Evolutionary conservation across 2,329 filamentous ascomycete species (phyloP), one percentile per base, ranked within the genome.

Genomic region (Podosphaera fusca): DNA sequence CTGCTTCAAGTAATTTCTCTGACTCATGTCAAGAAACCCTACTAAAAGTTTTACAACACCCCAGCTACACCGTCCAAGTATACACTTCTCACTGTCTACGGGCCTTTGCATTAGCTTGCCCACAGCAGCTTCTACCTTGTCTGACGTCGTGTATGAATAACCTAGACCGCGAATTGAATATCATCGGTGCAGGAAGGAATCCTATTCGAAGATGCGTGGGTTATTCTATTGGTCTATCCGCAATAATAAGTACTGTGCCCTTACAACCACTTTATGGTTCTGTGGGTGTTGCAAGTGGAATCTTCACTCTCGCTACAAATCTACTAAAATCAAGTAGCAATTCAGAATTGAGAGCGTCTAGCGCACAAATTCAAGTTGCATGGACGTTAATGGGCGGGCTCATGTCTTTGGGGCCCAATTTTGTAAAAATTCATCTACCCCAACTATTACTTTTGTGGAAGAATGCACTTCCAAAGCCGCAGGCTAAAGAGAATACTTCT

Each of bases 81-180:
- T 85, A 92, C 64, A 83, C 87, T 1, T 87, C 92, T 3, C 79
- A 85, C 59, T 95, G 88, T 65, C 74, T 96, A 63, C 87, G 90
- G 63, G 80, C 78, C 0, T 92, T 96, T 65, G 86, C 94, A 0
- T 74, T 95, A 49, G 88, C 88, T 12, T 95, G 88, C 63, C 92
- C 92, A 3, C 86, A 94, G 63, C 90, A 96, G 66, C 78, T 98
- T 4, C 73, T 96, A 4, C 86, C 87, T 2, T 92, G 88, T 61
- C 80, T 96, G 21, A 94, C 90, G 0, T 86, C 96, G 51, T 96
- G 89, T 69, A 89, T 96, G 84, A 95, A 95, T 69, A 95, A 87
- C 67, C 77, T 98, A 59, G 86, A 81, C 60, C 78, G 92, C 60
- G 92, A 98, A 66, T 75, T 98, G 34, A 82, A 82, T 34, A 76